A percentile compares a stretch with the other conserved stretches of the same genome.
Conservation (phyloP, 768 basidiomycete genomes). For the Kwoniella heveanensis region DNA sequence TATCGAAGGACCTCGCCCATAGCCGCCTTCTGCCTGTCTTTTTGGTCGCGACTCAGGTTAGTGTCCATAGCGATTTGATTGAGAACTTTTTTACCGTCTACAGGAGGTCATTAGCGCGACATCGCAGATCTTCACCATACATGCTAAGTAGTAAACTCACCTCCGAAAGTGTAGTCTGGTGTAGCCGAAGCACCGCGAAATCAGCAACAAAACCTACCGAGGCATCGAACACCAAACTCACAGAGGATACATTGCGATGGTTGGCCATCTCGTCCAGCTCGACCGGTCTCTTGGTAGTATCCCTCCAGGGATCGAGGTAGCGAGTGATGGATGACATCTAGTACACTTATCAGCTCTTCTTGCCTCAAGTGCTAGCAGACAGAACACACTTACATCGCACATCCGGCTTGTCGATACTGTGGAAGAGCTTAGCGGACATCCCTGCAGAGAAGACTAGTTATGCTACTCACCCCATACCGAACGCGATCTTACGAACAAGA, state of each 20-base stretch:
- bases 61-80: conserved; percentile 65
- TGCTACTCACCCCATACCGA: conserved; percentile 77
- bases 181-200: conserved; percentile 7
- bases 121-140: too few relatives aligned
- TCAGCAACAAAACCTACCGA: neutral
- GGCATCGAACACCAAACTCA: conserved; percentile 56
- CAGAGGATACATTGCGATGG: conserved; percentile 84
- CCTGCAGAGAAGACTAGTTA: neutral
- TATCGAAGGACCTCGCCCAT: conserved; percentile 73
- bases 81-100: conserved; percentile 64
- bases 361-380: too few relatives aligned
- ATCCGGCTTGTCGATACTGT: conserved; percentile 54
- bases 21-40: conserved; percentile 68
- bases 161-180: conserved; percentile 66
- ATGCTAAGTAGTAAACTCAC: conserved; percentile 17
- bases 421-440: conserved; percentile 2
- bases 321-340: conserved; percentile 76
- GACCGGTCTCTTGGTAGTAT: conserved; percentile 94
- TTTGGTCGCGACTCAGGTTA: conserved; percentile 63
- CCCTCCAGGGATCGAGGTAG: conserved; percentile 82
- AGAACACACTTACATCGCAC: conserved; percentile 44
- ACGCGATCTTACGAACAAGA: conserved; percentile 72
- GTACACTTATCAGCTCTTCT: too few relatives aligned
- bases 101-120: neutral
- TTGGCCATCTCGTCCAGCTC: conserved; percentile 88